Percentiles rank a stretch among this genome's conserved stretches.
Evolutionary conservation across 75 land plant species (phyloP).

Genomic region (Chamaecyparis obtusa): DNA sequence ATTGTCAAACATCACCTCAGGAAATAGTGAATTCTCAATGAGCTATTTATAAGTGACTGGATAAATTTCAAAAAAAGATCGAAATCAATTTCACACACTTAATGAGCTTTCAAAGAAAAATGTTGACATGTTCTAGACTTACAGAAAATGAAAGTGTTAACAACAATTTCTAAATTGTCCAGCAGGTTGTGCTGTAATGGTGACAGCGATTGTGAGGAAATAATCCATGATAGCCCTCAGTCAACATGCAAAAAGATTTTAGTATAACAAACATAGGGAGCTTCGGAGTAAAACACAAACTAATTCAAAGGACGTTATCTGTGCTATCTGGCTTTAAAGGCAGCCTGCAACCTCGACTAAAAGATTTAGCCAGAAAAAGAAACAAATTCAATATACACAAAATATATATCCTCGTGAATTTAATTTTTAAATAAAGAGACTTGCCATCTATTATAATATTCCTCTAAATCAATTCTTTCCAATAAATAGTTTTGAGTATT

Average conservation of each 20-base stretch:
- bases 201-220: not conserved
- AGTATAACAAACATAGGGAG: not conserved
- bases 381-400: not conserved
- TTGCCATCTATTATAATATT: not conserved
- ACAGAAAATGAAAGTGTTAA: not conserved
- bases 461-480: not conserved
- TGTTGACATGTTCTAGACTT: not conserved
- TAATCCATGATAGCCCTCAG: not conserved
- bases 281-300: not conserved
- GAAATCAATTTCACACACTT: not conserved
- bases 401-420: not conserved
- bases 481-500: not conserved
- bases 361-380: not conserved
- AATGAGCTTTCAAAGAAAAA: not conserved
- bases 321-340: not conserved
- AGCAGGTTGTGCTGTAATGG: not conserved
- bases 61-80: not conserved
- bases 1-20: not conserved
- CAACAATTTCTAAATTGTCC: not conserved
- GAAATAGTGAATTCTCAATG: not conserved
- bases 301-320: not conserved
- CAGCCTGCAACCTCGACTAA: not conserved
- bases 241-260: not conserved
- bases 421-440: not conserved
- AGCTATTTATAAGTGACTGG: not conserved